Conservation (phyloP, 108 stramenopile species). For the Schizochytrium sp. region DNA sequence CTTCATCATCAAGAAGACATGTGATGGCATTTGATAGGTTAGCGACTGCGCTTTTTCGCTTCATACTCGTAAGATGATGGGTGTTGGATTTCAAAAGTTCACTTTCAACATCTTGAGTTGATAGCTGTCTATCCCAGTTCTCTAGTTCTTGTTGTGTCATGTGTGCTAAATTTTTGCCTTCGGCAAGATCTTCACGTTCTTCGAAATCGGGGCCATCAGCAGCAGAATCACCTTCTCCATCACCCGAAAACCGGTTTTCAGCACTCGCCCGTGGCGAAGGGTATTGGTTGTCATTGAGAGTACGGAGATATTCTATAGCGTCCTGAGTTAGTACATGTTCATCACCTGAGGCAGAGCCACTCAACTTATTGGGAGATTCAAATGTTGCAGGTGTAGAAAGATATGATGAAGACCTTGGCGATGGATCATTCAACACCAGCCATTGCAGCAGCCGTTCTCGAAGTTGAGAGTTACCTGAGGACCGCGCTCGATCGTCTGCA, state of each 20-base stretch:
- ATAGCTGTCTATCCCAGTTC: not conserved
- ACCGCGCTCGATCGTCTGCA: not conserved
- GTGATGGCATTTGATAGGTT: not conserved
- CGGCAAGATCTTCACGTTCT: not conserved
- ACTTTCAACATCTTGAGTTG: not conserved
- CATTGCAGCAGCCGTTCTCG: not conserved
- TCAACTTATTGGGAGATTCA: not conserved
- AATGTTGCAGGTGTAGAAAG: too few species aligned
- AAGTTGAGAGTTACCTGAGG: constrained; percentile 5
- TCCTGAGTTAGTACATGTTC: not conserved
- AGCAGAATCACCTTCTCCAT: not conserved
- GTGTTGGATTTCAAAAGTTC: too few species aligned
- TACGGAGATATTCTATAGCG: not conserved
- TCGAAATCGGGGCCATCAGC: not conserved
- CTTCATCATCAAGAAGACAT: not conserved
- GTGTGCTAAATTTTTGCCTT: not conserved
- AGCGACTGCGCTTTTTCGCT: too few species aligned
- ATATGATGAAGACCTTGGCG: not conserved
- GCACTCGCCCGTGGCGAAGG: not conserved
- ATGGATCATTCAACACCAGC: not conserved
- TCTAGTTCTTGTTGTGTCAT: constrained; percentile 40
- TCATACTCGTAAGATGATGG: too few species aligned
- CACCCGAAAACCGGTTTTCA: not conserved
- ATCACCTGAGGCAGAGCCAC: not conserved
- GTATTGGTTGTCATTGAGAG: not conserved